A percentile compares a stretch with the other conserved stretches of the same genome.
Conservation (phyloP, 345 rosid species). For the Schrenkiella parvula region DNA sequence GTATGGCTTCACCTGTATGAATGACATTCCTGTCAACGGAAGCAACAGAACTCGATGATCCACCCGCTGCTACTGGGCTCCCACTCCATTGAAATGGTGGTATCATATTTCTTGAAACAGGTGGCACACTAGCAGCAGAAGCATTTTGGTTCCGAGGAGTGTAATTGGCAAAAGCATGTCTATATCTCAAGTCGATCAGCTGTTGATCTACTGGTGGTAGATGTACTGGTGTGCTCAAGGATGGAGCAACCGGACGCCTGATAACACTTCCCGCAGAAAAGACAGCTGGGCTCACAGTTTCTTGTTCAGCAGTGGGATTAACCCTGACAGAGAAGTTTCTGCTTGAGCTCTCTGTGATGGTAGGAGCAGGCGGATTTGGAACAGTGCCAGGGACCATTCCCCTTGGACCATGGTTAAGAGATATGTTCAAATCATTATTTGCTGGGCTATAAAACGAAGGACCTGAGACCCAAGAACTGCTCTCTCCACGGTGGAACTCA, state of each 20-base stretch:
- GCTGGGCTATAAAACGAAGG: constrained; percentile 35
- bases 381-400: constrained; percentile 33
- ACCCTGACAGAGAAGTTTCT: constrained; percentile 57
- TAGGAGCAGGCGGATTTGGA: constrained; percentile 36
- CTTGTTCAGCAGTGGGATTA: constrained; percentile 49
- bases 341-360: constrained; percentile 42
- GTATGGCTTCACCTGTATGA: constrained; percentile 37
- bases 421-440: constrained; percentile 35
- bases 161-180: constrained; percentile 34
- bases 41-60: constrained; percentile 39
- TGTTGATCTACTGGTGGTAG: constrained; percentile 45
- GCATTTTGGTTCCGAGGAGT: constrained; percentile 39
- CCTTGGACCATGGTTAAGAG: constrained; percentile 48
- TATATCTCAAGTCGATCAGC: constrained; percentile 41
- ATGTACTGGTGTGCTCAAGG: constrained; percentile 44
- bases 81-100: constrained; percentile 55
- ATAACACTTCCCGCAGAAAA: constrained; percentile 47
- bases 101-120: constrained; percentile 41
- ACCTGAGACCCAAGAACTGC: constrained; percentile 44
- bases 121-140: constrained; percentile 42
- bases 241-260: constrained; percentile 39
- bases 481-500: constrained; percentile 51
- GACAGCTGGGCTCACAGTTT: constrained; percentile 34
- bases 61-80: constrained; percentile 39
- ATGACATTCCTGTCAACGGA: constrained; percentile 39